Percentiles rank a stretch among this genome's conserved stretches.
Conservation (phyloP, 2,329 filamentous ascomycete species). For the Ceratocystis papillata region DNA sequence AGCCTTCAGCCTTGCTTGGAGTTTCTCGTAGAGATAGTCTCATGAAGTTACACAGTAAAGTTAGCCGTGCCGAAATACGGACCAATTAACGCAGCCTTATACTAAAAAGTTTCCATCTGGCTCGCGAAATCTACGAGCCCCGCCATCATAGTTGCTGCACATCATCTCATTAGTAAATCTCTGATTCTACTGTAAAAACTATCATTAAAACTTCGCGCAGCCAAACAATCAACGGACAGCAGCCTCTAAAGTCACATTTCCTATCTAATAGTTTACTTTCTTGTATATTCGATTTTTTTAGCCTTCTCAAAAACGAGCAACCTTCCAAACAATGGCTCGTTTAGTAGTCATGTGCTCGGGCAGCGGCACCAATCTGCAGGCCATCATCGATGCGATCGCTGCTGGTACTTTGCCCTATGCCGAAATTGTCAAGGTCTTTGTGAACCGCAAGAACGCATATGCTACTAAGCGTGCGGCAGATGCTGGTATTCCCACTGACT, state of each 20-base stretch:
- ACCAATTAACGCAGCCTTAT: slow-evolving; percentile 8
- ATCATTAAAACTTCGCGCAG: background rate
- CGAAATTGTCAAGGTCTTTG: slow-evolving; percentile 38
- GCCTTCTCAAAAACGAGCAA: background rate
- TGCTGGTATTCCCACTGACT: slow-evolving; percentile 58
- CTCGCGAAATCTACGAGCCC: background rate
- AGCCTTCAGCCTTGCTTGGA: background rate
- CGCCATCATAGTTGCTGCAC: background rate
- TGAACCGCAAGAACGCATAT: slow-evolving; percentile 41
- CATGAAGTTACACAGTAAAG: background rate
- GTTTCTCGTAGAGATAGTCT: background rate
- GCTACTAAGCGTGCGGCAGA: slow-evolving; percentile 36
- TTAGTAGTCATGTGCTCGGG: slow-evolving; percentile 62
- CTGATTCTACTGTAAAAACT: background rate
- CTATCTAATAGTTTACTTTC: background rate
- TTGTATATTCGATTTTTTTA: background rate
- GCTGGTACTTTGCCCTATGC: slow-evolving; percentile 34
- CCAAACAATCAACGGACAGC: background rate
- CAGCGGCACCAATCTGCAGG: slow-evolving; percentile 68
- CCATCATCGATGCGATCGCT: slow-evolving; percentile 46
- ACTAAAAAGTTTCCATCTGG: slow-evolving; percentile 4
- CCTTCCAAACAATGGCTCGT: slow-evolving; percentile 33
- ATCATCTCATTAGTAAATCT: slow-evolving; percentile 5
- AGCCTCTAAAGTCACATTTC: too few relatives aligned
- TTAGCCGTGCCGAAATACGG: background rate